phyloP scores from a whole-genome alignment of 2,329 filamentous ascomycete genomes.

The Aspergillus candidus region DNA sequence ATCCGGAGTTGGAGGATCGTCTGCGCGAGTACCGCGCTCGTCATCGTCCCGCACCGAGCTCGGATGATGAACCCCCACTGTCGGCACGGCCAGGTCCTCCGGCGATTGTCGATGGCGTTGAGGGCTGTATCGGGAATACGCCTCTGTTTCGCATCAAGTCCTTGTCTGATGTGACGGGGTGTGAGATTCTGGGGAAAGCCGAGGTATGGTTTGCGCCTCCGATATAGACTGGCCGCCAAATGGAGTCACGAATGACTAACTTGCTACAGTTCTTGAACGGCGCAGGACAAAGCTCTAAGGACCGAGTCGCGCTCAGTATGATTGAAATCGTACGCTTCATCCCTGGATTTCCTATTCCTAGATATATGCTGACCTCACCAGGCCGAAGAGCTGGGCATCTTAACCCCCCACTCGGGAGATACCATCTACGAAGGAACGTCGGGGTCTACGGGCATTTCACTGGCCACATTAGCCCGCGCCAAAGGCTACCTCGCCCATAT shows the following conservation, averaged over 20 bases:
- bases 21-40: conserved; percentile 44
- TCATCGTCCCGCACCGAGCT: conserved; percentile 17
- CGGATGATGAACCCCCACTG: conserved; percentile 11
- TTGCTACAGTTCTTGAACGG: conserved; percentile 73
- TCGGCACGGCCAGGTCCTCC: conserved; percentile 30
- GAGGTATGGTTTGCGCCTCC: conserved; percentile 49
- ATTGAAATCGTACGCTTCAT: conserved; percentile 55
- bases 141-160: conserved; percentile 81
- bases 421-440: conserved; percentile 97
- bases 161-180: conserved; percentile 78
- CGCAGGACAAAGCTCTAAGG: conserved; percentile 88
- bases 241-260: conserved; percentile 7
- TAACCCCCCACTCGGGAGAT: conserved; percentile 76
- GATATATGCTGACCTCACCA: conserved; percentile 23
- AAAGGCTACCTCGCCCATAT: conserved; percentile 90
- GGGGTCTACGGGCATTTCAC: conserved; percentile 89
- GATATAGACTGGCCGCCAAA: neutral
- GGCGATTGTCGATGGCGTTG: conserved; percentile 68
- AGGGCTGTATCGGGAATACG: conserved; percentile 89
- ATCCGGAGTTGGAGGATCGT: conserved; percentile 64
- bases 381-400: conserved; percentile 70
- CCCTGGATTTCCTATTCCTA: conserved; percentile 5
- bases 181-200: conserved; percentile 85
- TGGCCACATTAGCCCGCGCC: conserved; percentile 82
- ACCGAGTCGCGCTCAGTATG: conserved; percentile 87